These are phyloP conservation scores for Puccinia triticina DNA, from an alignment of 1,284 basidiomycete species.

Conservation along the genomic window DNA sequence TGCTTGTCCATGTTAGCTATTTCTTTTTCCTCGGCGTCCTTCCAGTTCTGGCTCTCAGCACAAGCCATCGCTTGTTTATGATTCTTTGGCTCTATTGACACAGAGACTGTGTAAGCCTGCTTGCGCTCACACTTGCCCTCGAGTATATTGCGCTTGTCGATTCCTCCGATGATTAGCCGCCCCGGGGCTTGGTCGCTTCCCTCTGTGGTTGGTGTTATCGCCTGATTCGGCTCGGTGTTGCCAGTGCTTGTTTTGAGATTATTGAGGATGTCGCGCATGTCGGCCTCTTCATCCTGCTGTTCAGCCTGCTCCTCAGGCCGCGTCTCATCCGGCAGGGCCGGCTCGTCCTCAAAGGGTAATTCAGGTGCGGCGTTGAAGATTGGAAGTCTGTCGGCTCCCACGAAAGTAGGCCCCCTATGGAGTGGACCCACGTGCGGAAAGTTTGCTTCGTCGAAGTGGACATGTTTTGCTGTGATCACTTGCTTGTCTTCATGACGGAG, in stretches of 20 bases:
- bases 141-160: too few species aligned
- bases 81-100: too few species aligned
- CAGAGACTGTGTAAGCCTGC: neutral
- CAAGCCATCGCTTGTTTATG: neutral
- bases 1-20: too few species aligned
- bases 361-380: neutral
- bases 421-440: neutral
- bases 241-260: neutral
- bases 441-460: neutral
- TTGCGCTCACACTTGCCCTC: neutral
- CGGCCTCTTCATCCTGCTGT: neutral
- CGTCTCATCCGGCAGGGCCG: too few species aligned
- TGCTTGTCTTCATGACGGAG: too few species aligned
- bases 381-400: neutral
- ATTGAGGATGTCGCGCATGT: neutral
- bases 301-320: too few species aligned
- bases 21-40: neutral
- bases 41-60: neutral
- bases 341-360: neutral
- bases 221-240: too few species aligned
- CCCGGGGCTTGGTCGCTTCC: too few species aligned
- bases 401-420: neutral
- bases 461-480: neutral
- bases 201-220: neutral
- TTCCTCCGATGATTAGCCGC: too few species aligned